Conservation (phyloP, 2,329 filamentous ascomycete species). For the Monosporascus cannonballus region DNA sequence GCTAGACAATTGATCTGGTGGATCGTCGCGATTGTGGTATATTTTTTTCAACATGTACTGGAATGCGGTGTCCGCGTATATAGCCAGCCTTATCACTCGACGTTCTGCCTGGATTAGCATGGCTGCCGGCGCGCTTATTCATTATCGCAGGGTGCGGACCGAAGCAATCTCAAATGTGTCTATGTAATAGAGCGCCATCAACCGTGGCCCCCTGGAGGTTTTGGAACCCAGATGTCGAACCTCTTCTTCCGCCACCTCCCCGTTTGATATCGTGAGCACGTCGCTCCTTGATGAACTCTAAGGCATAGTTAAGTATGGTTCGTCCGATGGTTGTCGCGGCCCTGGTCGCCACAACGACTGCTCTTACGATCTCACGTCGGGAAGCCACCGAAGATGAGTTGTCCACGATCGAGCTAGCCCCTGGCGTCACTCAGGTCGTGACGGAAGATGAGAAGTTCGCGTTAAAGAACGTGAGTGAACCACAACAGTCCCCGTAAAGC, state of each 20-base stretch:
- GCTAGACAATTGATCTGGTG: slow-evolving; percentile 6
- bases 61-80: slow-evolving; percentile 7
- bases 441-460: slow-evolving; percentile 72
- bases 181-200: neutral
- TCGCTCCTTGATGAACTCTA: neutral
- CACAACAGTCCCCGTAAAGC: slow-evolving; percentile 2
- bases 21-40: slow-evolving; percentile 1
- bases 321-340: slow-evolving; percentile 15
- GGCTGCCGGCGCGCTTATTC: slow-evolving; percentile 2
- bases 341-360: slow-evolving; percentile 13
- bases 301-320: slow-evolving; percentile 10
- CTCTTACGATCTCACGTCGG: slow-evolving; percentile 12
- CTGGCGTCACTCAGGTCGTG: slow-evolving; percentile 61
- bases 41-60: slow-evolving; percentile 1
- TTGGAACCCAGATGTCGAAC: neutral
- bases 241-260: neutral
- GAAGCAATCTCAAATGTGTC: neutral
- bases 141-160: slow-evolving; percentile 1
- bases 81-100: slow-evolving; percentile 4
- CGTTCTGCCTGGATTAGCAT: slow-evolving; percentile 7
- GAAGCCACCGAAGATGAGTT: slow-evolving; percentile 12
- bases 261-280: neutral
- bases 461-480: slow-evolving; percentile 51
- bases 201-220: neutral
- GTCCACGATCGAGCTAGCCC: slow-evolving; percentile 53